Evolutionary conservation across 495 filamentous ascomycete species (phyloP), one percentile per base, ranked within the genome.

Genomic region (Penicillium coprophilum): DNA sequence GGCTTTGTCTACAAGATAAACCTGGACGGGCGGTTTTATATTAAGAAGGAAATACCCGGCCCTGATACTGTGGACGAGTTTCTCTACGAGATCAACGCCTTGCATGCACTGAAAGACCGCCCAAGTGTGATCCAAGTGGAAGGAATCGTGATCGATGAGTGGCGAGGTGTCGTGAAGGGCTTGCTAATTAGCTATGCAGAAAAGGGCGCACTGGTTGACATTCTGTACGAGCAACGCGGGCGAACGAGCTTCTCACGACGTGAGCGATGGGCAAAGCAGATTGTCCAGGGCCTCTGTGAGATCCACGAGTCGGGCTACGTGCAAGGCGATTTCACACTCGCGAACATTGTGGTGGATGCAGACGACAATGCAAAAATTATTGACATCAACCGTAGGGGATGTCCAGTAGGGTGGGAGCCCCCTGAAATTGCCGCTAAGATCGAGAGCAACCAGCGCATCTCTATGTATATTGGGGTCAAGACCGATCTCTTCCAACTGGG

Each of bases 391-490:
- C 82, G 94, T 28, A 80, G 94, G 59, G 94, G 94, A 13, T 98
- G 94, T 61, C 94, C 94, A 0, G 91, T 97, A 2, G 94, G 93
- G 32, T 98, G 94, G 94, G 94, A 98, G 64, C 93, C 95, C 4
- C 95, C 95, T 1, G 94, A 98, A 71, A 89, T 96, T 40, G 86
- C 86, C 9, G 81, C 83, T 0, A 84, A 97, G 62, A 95, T 98
- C 56, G 86, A 92, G 50, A 92, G 87, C 73, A 91, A 90, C 53
- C 94, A 97, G 67, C 82, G 92, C 24, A 94, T 98, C 28, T 89
- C 90, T 27, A 97, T 98, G 90, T 96, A 96, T 67, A 97, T 98
- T 68, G 94, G 94, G 6, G 91, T 97, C 71, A 98, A 97, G 71
- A 96, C 92, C 0, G 94, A 98, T 70, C 77, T 97, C 2, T 98